A percentile compares a stretch with the other conserved stretches of the same genome.
These are phyloP conservation scores for Paraurostyla sp. DNA, from an alignment of 73 alveolate genomes.

Conservation along the genomic window DNA sequence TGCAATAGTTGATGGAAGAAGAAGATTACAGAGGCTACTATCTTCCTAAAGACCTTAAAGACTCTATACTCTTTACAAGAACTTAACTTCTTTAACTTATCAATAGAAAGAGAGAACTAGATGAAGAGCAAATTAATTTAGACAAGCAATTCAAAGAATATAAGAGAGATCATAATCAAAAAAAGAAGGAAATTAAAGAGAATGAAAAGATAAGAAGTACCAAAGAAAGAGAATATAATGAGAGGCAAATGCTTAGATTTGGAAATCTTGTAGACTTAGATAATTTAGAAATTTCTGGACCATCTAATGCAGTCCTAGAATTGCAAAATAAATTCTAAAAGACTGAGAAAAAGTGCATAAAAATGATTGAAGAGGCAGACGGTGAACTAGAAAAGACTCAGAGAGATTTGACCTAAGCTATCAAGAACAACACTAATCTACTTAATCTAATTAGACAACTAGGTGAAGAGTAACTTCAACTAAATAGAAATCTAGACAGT, in stretches of 20 bases:
- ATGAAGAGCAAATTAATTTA: constrained; percentile 68
- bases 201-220: constrained; percentile 77
- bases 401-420: constrained; percentile 78
- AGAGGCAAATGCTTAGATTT: constrained; percentile 89
- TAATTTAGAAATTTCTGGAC: constrained; percentile 83
- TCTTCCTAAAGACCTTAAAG: constrained; percentile 70
- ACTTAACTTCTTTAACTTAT: constrained; percentile 79
- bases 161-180: constrained; percentile 79
- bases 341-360: constrained; percentile 80
- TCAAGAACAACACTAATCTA: constrained; percentile 86
- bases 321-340: constrained; percentile 75
- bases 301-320: constrained; percentile 75
- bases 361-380: constrained; percentile 72
- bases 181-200: constrained; percentile 82
- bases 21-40: constrained; percentile 74
- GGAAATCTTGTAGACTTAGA: constrained; percentile 89
- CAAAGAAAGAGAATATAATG: constrained; percentile 80
- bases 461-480: constrained; percentile 82
- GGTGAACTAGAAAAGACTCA: constrained; percentile 77
- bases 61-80: constrained; percentile 85
- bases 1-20: constrained; percentile 36
- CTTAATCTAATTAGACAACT: constrained; percentile 81
- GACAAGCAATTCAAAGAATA: constrained; percentile 75
- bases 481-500: constrained; percentile 81
- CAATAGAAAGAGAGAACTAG: constrained; percentile 83